A percentile compares a stretch with the other conserved stretches of the same genome.
phyloP scores from a whole-genome alignment of 1,284 basidiomycete genomes.

The Cerrena zonata region DNA sequence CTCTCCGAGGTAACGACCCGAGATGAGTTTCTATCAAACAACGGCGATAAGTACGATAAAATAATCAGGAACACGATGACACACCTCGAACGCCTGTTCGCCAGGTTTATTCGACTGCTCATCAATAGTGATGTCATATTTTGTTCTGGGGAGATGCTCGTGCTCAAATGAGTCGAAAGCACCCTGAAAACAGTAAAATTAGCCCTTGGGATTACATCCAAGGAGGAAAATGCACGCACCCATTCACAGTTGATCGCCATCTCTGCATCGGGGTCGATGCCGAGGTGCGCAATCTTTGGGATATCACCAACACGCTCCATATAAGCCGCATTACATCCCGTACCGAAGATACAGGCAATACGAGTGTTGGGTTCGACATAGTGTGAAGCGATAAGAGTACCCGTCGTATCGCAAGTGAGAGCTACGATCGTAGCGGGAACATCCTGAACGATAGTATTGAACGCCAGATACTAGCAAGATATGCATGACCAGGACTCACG shows the following conservation, averaged over 20 bases:
- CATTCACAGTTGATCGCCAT: conserved; percentile 99
- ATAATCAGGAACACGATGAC: conserved; percentile 8
- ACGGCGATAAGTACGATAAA: background rate
- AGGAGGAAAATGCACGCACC: conserved; percentile 40
- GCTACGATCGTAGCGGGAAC: conserved; percentile 77
- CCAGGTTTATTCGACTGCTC: conserved; percentile 93
- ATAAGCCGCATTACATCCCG: conserved; percentile 96
- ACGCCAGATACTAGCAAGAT: conserved; percentile 6
- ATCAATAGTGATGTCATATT: conserved; percentile 91
- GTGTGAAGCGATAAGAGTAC: conserved; percentile 92
- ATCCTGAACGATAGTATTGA: conserved; percentile 36
- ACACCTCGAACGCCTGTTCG: conserved; percentile 86
- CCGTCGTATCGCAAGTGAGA: conserved; percentile 95
- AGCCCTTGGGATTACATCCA: background rate
- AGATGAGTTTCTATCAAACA: conserved; percentile 83
- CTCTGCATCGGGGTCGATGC: conserved; percentile 62
- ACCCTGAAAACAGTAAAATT: conserved; percentile 58
- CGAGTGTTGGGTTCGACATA: conserved; percentile 89
- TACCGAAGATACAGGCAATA: conserved; percentile 96
- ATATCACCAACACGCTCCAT: conserved; percentile 82
- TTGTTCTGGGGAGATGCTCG: conserved; percentile 88
- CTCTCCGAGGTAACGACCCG: conserved; percentile 95
- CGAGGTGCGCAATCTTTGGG: conserved; percentile 73
- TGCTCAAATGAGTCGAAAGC: conserved; percentile 97
- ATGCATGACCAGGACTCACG: conserved; percentile 34